Evolutionary conservation across 2,329 filamentous ascomycete genomes (phyloP), one percentile per base, ranked within the genome.

Genomic region (Lachnellula hyalina): DNA sequence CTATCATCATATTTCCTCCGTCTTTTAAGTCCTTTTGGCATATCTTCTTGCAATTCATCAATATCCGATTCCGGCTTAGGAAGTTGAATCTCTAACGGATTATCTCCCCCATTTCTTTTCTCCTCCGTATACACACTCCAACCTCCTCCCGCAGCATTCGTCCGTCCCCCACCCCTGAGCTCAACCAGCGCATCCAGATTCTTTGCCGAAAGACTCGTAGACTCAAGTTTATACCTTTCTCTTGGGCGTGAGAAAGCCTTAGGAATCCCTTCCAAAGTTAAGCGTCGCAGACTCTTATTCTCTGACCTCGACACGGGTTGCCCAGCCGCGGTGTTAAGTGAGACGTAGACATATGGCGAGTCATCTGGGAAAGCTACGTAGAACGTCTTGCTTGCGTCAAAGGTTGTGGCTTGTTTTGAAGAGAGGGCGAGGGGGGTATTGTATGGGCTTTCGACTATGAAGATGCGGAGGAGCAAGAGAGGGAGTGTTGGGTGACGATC

Each of bases 311-410:
- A 55, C 11, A 74, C 72, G 0, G 71, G 64, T 3, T 72, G 68
- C 11, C 74, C 70, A 0, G 75, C 63, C 1, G 75, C 74, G 40
- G 93, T 75, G 2, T 92, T 77, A 64, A 83, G 69, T 1, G 81
- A 83, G 7, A 81, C 77, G 69, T 90, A 95, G 45, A 95, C 75
- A 59, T 85, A 85, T 0, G 90, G 88, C 11, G 88, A 86, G 35
- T 85, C 87, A 65, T 93, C 86, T 0, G 91, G 90, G 64, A 95
- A 93, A 1, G 89, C 87, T 57, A 95, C 76, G 65, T 90, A 94
- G 40, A 96, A 81, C 2, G 87, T 86, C 60, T 84, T 81, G 12
- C 85, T 85, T 1, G 82, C 75, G 60, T 90, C 85, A n/a, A 81
- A 78, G 40, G 72, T 65, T 41, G 58, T 47, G 45, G 56, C 59